Percentiles rank a stretch among this genome's conserved stretches.
These are phyloP conservation scores for Fusarium sp. DNA, from an alignment of 2,329 filamentous ascomycete species.

Conservation along the genomic window DNA sequence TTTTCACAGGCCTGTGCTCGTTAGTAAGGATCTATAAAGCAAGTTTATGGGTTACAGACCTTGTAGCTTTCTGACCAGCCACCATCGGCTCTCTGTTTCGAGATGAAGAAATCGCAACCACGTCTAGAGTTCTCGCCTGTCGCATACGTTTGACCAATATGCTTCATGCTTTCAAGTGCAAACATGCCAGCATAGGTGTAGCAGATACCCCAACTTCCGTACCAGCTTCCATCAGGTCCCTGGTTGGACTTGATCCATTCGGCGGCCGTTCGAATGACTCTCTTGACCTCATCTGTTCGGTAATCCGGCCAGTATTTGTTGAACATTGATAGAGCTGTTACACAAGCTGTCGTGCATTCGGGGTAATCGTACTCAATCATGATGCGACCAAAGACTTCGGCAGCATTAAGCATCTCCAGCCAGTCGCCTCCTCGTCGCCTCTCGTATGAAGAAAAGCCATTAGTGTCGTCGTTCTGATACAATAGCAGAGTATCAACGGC, in stretches of 20 bases:
- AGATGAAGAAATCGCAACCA: slow-evolving; percentile 87
- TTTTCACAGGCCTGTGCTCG: slow-evolving; percentile 76
- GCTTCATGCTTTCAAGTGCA: slow-evolving; percentile 85
- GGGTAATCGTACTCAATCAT: slow-evolving; percentile 99
- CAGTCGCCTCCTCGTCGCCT: slow-evolving; percentile 80
- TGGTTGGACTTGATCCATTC: slow-evolving; percentile 86
- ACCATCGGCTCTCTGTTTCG: slow-evolving; percentile 87
- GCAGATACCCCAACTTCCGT: slow-evolving; percentile 97
- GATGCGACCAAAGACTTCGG: slow-evolving; percentile 95
- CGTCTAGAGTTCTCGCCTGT: slow-evolving; percentile 78
- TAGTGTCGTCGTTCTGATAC: slow-evolving; percentile 83
- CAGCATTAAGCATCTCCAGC: slow-evolving; percentile 90
- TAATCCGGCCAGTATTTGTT: slow-evolving; percentile 85
- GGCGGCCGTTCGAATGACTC: slow-evolving; percentile 79
- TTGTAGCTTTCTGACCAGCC: slow-evolving; percentile 97
- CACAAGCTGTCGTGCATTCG: slow-evolving; percentile 95
- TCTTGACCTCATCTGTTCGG: slow-evolving; percentile 77
- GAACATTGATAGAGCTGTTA: slow-evolving; percentile 89
- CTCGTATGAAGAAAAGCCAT: slow-evolving; percentile 93
- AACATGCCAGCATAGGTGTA: slow-evolving; percentile 99
- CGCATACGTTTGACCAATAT: slow-evolving; percentile 82
- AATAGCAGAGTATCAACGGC: slow-evolving; percentile 91
- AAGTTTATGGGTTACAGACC: slow-evolving; percentile 54
- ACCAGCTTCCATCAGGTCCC: slow-evolving; percentile 89
- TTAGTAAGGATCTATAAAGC: slow-evolving; percentile 26